Percentiles rank a stretch among this genome's conserved stretches.
Evolutionary conservation across 805 yeast species (phyloP).

Genomic region (Nakazawaea holstii): DNA sequence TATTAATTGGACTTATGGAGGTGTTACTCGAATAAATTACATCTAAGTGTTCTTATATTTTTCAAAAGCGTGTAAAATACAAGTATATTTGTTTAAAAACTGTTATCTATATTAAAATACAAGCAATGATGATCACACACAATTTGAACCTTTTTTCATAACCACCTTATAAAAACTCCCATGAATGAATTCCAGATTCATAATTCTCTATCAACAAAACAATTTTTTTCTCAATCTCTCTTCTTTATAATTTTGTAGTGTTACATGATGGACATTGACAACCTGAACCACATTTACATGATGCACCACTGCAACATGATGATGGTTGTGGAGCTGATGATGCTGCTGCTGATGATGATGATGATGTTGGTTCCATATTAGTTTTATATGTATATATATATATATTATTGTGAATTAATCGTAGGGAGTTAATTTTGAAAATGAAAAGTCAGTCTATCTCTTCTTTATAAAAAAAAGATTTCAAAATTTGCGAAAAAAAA

Average conservation of each 20-base stretch:
- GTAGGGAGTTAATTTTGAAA: too few species aligned
- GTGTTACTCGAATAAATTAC: too few species aligned
- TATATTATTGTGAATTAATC: neutral
- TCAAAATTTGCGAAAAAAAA: neutral
- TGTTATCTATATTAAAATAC: too few species aligned
- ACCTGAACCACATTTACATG: conserved; percentile 29
- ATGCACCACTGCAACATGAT: conserved; percentile 22
- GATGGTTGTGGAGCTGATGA: conserved; percentile 11
- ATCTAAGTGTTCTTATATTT: too few species aligned
- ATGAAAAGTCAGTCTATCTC: too few species aligned
- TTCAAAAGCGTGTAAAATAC: too few species aligned
- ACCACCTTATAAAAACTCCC: too few species aligned
- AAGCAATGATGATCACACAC: too few species aligned
- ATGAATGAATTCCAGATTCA: neutral
- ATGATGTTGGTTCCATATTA: conserved; percentile 8
- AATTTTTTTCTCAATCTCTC: neutral
- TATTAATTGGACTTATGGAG: too few species aligned
- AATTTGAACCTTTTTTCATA: too few species aligned
- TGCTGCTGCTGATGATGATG: conserved; percentile 8
- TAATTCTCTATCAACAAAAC: neutral
- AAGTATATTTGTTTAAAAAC: too few species aligned
- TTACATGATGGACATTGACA: conserved; percentile 30
- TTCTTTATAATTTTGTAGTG: conserved; percentile 23
- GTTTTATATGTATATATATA: neutral
- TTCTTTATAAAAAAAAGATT: too few species aligned